phyloP scores from a whole-genome alignment of 768 basidiomycete genomes.

The Thelephora aurantiotincta region DNA sequence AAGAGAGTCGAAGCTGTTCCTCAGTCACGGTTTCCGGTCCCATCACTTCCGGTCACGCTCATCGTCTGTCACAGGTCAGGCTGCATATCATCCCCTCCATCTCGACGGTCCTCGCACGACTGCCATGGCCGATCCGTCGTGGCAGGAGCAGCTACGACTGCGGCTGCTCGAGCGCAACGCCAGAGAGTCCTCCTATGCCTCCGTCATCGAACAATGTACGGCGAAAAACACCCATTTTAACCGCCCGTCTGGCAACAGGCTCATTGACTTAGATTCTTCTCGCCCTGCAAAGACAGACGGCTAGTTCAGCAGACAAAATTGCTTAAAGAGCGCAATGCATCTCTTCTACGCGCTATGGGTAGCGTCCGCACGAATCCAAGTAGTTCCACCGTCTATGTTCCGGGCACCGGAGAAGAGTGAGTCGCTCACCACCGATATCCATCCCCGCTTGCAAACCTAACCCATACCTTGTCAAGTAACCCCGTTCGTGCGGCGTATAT shows the following conservation, averaged over 20 bases:
- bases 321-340: conserved; percentile 84
- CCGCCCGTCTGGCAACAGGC: conserved; percentile 7
- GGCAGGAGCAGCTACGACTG: conserved; percentile 72
- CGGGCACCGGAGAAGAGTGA: conserved; percentile 60
- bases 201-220: conserved; percentile 84
- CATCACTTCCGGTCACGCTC: background rate
- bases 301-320: conserved; percentile 86
- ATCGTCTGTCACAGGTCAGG: too few species aligned
- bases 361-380: conserved; percentile 51
- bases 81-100: conserved; percentile 3
- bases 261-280: conserved; percentile 7
- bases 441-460: background rate
- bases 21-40: background rate
- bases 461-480: conserved; percentile 32
- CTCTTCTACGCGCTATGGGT: conserved; percentile 72
- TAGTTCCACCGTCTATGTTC: conserved; percentile 45
- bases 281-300: conserved; percentile 53
- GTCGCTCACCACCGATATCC: conserved; percentile 14
- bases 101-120: conserved; percentile 1
- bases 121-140: conserved; percentile 68
- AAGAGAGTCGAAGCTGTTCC: conserved; percentile 1
- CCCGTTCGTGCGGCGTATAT: conserved; percentile 82
- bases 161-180: conserved; percentile 77
- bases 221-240: conserved; percentile 3
- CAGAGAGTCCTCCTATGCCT: conserved; percentile 65